A percentile compares a stretch with the other conserved stretches of the same genome.
phyloP scores from a whole-genome alignment of 2,329 filamentous ascomycete genomes.

The Colletotrichum truncatum region DNA sequence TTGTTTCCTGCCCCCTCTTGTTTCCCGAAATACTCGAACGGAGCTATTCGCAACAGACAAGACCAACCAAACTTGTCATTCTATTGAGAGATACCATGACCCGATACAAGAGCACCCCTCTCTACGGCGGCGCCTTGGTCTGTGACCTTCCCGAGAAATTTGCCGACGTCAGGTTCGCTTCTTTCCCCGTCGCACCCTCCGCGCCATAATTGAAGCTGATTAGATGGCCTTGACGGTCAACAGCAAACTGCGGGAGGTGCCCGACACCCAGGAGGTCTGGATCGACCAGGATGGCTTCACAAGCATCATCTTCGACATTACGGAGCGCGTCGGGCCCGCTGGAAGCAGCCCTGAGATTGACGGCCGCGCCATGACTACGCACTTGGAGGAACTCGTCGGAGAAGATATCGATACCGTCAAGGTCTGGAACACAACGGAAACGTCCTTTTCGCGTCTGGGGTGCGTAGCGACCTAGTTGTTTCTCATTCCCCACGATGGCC shows the following conservation, averaged over 20 bases:
- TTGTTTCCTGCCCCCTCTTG: background rate
- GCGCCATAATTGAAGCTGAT: background rate
- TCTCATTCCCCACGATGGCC: too few relatives aligned
- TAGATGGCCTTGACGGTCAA: background rate
- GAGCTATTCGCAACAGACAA: background rate
- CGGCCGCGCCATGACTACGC: slow-evolving; percentile 74
- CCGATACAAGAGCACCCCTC: slow-evolving; percentile 64
- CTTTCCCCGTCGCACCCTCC: background rate
- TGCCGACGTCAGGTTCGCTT: slow-evolving; percentile 74
- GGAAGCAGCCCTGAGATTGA: slow-evolving; percentile 68
- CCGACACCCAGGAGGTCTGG: slow-evolving; percentile 92
- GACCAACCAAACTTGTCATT: background rate
- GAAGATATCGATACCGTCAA: slow-evolving; percentile 70
- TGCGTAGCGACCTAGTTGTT: too few relatives aligned
- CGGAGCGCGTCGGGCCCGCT: slow-evolving; percentile 75
- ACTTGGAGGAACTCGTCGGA: slow-evolving; percentile 75
- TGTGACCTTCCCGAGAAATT: slow-evolving; percentile 74
- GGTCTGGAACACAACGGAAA: slow-evolving; percentile 73
- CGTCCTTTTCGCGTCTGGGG: slow-evolving; percentile 65
- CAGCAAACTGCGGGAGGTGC: slow-evolving; percentile 78
- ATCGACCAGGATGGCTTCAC: slow-evolving; percentile 86
- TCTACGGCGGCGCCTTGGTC: slow-evolving; percentile 78
- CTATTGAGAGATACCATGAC: slow-evolving; percentile 49
- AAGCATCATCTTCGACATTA: slow-evolving; percentile 90
- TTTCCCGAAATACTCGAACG: background rate